phyloP scores from a whole-genome alignment of 352 stramenopile genomes.

The Blastocystis sp. region DNA sequence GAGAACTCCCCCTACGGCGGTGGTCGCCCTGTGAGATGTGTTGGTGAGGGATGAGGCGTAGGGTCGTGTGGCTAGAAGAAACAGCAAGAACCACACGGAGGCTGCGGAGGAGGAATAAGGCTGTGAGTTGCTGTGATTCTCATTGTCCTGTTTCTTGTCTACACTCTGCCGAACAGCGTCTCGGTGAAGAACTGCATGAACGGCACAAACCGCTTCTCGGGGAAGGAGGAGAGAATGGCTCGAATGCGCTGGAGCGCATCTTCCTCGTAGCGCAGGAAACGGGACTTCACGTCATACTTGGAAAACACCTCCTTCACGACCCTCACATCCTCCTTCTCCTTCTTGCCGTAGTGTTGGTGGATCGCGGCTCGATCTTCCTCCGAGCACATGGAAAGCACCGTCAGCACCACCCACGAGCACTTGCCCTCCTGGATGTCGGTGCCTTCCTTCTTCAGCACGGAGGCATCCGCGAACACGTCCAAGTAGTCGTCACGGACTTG shows the following conservation, averaged over 20 bases:
- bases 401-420: constrained; percentile 48
- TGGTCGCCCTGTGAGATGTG: too few species aligned
- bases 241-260: neutral
- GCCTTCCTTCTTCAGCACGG: constrained; percentile 33
- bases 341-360: constrained; percentile 36
- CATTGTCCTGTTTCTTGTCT: too few species aligned
- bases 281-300: constrained; percentile 3
- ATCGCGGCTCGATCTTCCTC: constrained; percentile 13
- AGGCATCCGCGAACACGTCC: constrained; percentile 49
- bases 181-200: neutral
- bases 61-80: too few species aligned
- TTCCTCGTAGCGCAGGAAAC: neutral
- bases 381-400: constrained; percentile 27
- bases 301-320: neutral
- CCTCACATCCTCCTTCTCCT: neutral
- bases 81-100: too few species aligned
- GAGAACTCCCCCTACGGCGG: too few species aligned
- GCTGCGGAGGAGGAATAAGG: too few species aligned
- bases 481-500: constrained; percentile 56
- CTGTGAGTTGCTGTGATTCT: too few species aligned
- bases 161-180: constrained; percentile 18
- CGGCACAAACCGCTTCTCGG: neutral
- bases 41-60: too few species aligned
- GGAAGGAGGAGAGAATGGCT: constrained; percentile 16
- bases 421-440: constrained; percentile 56